Percentiles rank a stretch among this genome's conserved stretches.
These are phyloP conservation scores for Persicaria tinctoria DNA, from an alignment of 148 eudicot species.

Conservation along the genomic window DNA sequence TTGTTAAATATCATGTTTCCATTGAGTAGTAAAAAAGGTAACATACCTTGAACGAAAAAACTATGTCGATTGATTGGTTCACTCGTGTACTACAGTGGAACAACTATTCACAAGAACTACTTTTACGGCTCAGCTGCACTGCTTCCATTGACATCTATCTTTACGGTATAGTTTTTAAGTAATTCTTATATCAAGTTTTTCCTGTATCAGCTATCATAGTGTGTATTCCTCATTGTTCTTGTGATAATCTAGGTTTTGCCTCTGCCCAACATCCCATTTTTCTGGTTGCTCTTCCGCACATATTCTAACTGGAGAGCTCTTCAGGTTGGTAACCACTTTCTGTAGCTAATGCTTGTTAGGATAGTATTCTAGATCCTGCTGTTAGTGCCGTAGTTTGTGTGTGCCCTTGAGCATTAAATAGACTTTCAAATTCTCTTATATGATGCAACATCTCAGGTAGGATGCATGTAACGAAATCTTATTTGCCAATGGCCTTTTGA, in stretches of 20 bases:
- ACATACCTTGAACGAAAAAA: not conserved
- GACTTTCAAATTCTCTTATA: not conserved
- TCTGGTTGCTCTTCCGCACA: slow-evolving; percentile 87
- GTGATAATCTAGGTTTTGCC: slow-evolving; percentile 63
- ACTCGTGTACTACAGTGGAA: slow-evolving; percentile 44
- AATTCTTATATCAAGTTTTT: slow-evolving; percentile 2
- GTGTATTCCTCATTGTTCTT: slow-evolving; percentile 2
- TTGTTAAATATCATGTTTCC: not conserved
- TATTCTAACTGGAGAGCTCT: slow-evolving; percentile 97
- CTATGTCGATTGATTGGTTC: not conserved
- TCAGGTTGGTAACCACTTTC: slow-evolving; percentile 39
- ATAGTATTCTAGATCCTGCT: not conserved
- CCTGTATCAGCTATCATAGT: not conserved
- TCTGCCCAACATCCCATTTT: slow-evolving; percentile 94
- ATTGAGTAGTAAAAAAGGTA: not conserved
- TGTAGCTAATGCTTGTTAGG: not conserved
- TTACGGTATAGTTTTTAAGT: slow-evolving; percentile 41
- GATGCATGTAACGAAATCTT: not conserved
- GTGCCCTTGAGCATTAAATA: not conserved
- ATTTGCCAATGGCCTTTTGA: not conserved
- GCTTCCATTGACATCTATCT: slow-evolving; percentile 69
- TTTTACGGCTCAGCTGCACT: slow-evolving; percentile 76
- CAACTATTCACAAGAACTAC: slow-evolving; percentile 74
- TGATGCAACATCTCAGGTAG: not conserved
- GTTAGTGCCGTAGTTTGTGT: too few relatives aligned